Evolutionary conservation across 1,284 basidiomycete genomes (phyloP), one percentile per base, ranked within the genome.

Genomic region (Stereum hirsutum): DNA sequence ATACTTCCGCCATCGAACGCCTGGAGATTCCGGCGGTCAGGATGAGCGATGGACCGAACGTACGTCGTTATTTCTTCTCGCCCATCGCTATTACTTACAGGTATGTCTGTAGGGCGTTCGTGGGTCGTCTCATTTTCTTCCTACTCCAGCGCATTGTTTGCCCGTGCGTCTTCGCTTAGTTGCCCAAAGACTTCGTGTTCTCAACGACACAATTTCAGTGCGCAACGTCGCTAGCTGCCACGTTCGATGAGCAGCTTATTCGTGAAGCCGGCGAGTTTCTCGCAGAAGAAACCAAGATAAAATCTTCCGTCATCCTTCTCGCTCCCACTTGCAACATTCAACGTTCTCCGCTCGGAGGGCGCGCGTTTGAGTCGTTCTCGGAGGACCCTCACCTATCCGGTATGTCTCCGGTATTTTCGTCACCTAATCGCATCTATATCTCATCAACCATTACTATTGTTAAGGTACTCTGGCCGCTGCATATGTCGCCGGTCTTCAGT

Each of bases 271-370:
- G 83, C 7, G 74, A 76, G 52, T 68, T 87, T 20, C 69, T 91
- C 19, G 85, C 82, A 0, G 65, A 69, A 17, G 88, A 90, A 58
- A 78, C 81, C 3, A 84, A 78, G 54, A 68, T 82, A 34, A 70
- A 79, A 25, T 79, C 81, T 2, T 80, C 82, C 7, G 68, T 85
- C 8, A 65, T 84, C 39, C 72, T 83, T 34, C 74, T 89, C 20
- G 87, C 78, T 0, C 87, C 87, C 1, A 89, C 87, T 0, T 81
- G 79, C 55, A 90, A 90, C 57, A 87, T 86, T 39, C 85, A 89
- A 57, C 71, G 87, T 19, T 79, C 69, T 49, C 86, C 86, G 3
- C 70, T 83, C 8, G 84, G 84, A 19, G 86, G 86, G 39, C 65
- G 85, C 46, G 83, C 81, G 49, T 85, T 85, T 52, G 81, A 86